phyloP scores from a whole-genome alignment of 495 filamentous ascomycete genomes.

The Penicillium macrosclerotiorum region DNA sequence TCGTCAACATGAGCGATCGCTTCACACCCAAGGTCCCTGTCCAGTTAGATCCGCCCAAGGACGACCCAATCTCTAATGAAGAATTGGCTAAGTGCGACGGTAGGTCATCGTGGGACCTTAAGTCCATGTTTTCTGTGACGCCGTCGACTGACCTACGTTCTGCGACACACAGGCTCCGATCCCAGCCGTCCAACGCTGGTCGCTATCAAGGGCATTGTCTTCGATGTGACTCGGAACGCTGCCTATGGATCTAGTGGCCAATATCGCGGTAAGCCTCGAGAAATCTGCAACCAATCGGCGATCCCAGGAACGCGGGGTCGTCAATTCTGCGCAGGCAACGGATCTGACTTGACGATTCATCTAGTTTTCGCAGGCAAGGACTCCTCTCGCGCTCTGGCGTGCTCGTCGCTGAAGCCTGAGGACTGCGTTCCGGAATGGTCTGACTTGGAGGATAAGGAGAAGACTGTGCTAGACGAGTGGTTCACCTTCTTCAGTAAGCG shows the following conservation, averaged over 20 bases:
- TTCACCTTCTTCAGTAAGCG: constrained; percentile 92
- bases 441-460: constrained; percentile 83
- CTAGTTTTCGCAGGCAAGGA: constrained; percentile 95
- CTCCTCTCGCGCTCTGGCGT: constrained; percentile 81
- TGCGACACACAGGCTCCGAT: constrained; percentile 47
- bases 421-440: constrained; percentile 83
- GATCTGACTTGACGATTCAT: constrained; percentile 12
- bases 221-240: constrained; percentile 85
- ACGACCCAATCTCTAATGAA: constrained; percentile 74
- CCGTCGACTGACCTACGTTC: not conserved
- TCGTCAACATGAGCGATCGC: constrained; percentile 44
- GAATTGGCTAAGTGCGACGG: constrained; percentile 80
- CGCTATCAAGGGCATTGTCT: constrained; percentile 94
- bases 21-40: constrained; percentile 87
- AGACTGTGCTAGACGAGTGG: constrained; percentile 85
- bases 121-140: not conserved
- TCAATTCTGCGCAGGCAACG: not conserved
- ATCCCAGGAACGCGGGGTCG: not conserved
- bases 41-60: constrained; percentile 78
- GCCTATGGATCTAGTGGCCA: constrained; percentile 79
- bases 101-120: constrained; percentile 33
- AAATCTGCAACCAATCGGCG: too few relatives aligned
- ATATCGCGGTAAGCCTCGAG: constrained; percentile 76
- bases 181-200: constrained; percentile 75
- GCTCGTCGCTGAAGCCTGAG: constrained; percentile 80